phyloP scores from a whole-genome alignment of 352 stramenopile genomes.

The Phytophthora multivora region DNA sequence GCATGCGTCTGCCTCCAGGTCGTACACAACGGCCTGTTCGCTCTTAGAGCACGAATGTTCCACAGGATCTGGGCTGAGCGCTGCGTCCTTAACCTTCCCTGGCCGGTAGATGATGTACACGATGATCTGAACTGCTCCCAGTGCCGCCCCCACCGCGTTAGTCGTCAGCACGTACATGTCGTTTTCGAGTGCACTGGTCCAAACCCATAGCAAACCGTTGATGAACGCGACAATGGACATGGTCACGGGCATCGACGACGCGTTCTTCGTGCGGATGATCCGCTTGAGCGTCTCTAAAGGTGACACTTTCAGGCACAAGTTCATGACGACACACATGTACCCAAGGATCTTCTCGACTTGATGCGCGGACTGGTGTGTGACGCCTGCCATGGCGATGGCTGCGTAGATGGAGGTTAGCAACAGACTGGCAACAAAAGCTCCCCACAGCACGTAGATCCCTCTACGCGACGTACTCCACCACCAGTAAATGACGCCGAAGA shows the following conservation, averaged over 20 bases:
- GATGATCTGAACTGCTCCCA: slow-evolving; percentile 23
- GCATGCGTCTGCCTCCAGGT: slow-evolving; percentile 10
- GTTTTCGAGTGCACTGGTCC: slow-evolving; percentile 16
- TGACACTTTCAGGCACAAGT: slow-evolving; percentile 28
- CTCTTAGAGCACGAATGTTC: slow-evolving; percentile 9
- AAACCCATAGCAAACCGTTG: slow-evolving; percentile 35
- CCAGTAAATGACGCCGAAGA: slow-evolving; percentile 23
- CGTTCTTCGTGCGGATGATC: slow-evolving; percentile 36
- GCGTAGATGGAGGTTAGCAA: slow-evolving; percentile 28
- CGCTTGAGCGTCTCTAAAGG: slow-evolving; percentile 34
- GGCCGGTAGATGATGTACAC: slow-evolving; percentile 35
- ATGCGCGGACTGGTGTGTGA: slow-evolving; percentile 31
- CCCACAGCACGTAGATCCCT: slow-evolving; percentile 24
- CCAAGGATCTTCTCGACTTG: slow-evolving; percentile 27
- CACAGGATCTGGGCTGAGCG: not conserved
- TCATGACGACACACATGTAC: slow-evolving; percentile 32
- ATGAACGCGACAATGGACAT: slow-evolving; percentile 31
- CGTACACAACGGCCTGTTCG: slow-evolving; percentile 25
- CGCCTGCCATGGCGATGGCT: slow-evolving; percentile 16
- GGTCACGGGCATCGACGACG: slow-evolving; percentile 33
- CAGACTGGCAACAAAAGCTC: slow-evolving; percentile 3
- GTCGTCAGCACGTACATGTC: slow-evolving; percentile 41
- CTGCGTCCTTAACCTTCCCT: slow-evolving; percentile 10
- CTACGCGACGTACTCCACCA: slow-evolving; percentile 18
- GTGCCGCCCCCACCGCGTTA: slow-evolving; percentile 22